phyloP scores from a whole-genome alignment of 495 filamentous ascomycete species.

The Pseudomonodictys pantanalensis region DNA sequence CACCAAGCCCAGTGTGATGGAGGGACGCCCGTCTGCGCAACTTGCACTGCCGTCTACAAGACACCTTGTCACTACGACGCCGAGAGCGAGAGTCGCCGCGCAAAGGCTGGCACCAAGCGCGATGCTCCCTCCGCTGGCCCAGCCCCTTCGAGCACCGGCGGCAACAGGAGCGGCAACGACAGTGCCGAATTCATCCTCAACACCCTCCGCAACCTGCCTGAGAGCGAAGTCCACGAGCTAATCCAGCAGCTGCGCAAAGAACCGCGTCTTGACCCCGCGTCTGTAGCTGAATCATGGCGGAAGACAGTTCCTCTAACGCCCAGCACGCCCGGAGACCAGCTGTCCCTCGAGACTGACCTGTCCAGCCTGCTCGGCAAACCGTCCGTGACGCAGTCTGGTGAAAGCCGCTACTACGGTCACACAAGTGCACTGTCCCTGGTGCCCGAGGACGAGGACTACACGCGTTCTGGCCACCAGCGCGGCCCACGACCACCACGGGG shows the following conservation, averaged over 20 bases:
- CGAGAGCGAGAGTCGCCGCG: constrained; percentile 47
- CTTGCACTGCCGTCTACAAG: constrained; percentile 50
- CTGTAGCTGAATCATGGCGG: constrained; percentile 42
- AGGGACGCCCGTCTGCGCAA: constrained; percentile 47
- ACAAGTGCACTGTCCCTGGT: constrained; percentile 30
- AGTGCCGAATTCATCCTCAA: constrained; percentile 45
- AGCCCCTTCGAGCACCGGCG: background rate
- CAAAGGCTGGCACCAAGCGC: constrained; percentile 37
- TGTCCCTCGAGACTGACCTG: constrained; percentile 39
- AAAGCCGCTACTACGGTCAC: constrained; percentile 26
- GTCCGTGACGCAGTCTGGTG: constrained; percentile 22
- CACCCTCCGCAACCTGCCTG: constrained; percentile 45
- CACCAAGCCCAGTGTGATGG: constrained; percentile 48
- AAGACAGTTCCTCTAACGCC: constrained; percentile 33
- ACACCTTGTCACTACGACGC: constrained; percentile 50
- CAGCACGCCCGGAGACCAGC: constrained; percentile 6
- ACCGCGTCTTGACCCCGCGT: constrained; percentile 34
- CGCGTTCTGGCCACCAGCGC: background rate
- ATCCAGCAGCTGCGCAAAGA: constrained; percentile 45
- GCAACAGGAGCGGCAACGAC: no score
- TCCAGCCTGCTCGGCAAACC: constrained; percentile 39
- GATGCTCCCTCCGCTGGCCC: constrained; percentile 42
- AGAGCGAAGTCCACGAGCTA: constrained; percentile 45
- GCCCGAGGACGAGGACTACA: constrained; percentile 35
- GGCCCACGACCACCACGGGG: background rate